Conservation (phyloP, 257 asterid genomes). For the Apocynum venetum region DNA sequence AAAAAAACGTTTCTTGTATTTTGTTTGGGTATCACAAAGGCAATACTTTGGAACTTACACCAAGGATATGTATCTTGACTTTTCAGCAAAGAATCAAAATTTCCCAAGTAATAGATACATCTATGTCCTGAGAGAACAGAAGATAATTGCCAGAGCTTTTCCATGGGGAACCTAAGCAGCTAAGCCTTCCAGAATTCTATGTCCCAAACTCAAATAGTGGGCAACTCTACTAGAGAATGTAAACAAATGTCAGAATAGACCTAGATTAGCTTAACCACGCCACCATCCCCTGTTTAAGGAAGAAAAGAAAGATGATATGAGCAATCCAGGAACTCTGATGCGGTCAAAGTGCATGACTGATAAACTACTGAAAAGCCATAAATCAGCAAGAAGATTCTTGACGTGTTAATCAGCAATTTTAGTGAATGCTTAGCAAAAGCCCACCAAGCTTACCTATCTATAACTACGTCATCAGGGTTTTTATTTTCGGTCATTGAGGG, state of each 20-base stretch:
- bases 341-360: not conserved
- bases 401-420: not conserved
- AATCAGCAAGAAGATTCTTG: not conserved
- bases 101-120: not conserved
- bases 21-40: not conserved
- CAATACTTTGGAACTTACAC: not conserved
- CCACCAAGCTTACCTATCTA: not conserved
- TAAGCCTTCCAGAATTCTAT: not conserved
- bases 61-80: not conserved
- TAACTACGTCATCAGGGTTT: not conserved
- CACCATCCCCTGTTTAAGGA: not conserved
- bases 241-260: not conserved
- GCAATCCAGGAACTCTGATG: not conserved
- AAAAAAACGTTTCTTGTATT: not conserved
- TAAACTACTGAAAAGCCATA: not conserved
- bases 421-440: not conserved
- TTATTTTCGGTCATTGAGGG: not conserved
- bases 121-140: not conserved
- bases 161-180: not conserved
- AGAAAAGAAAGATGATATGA: not conserved
- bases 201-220: not conserved
- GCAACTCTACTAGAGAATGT: not conserved
- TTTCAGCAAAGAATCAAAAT: not conserved
- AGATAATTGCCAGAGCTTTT: not conserved
- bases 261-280: not conserved